Percentiles rank a stretch among this genome's conserved stretches.
Conservation (phyloP, 441 rosid genomes). For the Metrosideros polymorpha region DNA sequence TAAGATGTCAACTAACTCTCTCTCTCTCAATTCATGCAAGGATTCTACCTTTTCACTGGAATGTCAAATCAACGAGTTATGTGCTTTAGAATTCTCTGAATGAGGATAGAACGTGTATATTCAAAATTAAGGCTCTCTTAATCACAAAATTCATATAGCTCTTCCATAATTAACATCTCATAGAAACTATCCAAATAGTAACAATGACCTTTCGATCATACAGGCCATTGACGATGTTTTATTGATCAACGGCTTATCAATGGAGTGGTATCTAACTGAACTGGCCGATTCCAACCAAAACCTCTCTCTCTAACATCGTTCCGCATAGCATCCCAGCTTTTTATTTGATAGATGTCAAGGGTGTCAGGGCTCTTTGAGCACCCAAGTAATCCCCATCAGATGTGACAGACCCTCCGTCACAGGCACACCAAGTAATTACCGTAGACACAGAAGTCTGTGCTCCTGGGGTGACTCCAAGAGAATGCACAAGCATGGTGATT, state of each 20-base stretch:
- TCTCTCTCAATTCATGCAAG: neutral
- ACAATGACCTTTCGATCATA: neutral
- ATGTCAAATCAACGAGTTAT: neutral
- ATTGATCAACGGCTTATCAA: neutral
- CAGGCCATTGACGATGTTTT: neutral
- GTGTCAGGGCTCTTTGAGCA: neutral
- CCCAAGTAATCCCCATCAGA: neutral
- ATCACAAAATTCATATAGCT: neutral
- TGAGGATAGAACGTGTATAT: neutral
- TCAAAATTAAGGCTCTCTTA: neutral
- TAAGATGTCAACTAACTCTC: neutral
- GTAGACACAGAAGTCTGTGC: neutral
- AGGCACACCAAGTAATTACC: neutral
- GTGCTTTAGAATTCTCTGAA: neutral
- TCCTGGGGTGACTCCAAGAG: neutral
- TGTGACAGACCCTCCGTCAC: neutral
- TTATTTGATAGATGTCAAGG: neutral
- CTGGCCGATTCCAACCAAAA: neutral
- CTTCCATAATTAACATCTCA: neutral
- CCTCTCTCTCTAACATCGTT: neutral
- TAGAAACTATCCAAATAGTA: neutral
- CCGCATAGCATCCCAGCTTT: neutral
- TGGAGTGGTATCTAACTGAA: neutral
- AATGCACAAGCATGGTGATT: neutral
- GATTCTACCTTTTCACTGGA: neutral